phyloP scores from a whole-genome alignment of 352 stramenopile genomes.

The Pythium rishiriense region DNA sequence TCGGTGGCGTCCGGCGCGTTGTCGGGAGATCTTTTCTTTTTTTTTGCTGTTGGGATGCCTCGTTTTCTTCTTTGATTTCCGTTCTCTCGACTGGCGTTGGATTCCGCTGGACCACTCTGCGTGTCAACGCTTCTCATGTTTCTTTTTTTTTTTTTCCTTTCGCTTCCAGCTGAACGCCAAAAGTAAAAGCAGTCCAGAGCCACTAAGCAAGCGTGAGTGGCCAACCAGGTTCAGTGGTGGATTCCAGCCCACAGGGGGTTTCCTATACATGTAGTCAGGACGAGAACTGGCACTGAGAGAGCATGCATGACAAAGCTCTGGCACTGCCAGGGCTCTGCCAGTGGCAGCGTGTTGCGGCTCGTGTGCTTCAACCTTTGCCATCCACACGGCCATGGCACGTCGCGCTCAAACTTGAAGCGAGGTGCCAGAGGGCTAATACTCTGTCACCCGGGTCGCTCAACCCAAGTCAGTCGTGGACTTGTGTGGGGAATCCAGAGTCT shows the following conservation, averaged over 20 bases:
- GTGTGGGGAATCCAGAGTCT: background rate
- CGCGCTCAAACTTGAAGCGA: slow-evolving; percentile 13
- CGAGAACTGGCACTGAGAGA: too few species aligned
- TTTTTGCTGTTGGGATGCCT: background rate
- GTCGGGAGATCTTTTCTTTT: too few species aligned
- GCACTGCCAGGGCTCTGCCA: too few species aligned
- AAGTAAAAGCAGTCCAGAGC: background rate
- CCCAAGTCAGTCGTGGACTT: background rate
- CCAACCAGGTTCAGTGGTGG: too few species aligned
- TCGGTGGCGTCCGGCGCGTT: too few species aligned
- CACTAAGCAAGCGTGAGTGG: background rate
- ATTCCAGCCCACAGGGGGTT: too few species aligned
- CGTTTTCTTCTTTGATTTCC: background rate
- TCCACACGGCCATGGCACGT: too few species aligned
- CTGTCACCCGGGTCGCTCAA: slow-evolving; percentile 1
- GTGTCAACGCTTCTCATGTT: background rate
- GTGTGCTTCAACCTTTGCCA: too few species aligned
- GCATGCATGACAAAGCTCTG: too few species aligned
- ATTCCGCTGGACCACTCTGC: background rate
- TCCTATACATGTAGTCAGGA: too few species aligned
- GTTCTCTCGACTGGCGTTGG: background rate
- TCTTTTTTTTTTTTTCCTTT: too few species aligned
- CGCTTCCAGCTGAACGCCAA: background rate
- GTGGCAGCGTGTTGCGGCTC: too few species aligned
- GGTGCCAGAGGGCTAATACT: slow-evolving; percentile 19